Conservation (phyloP, 1,284 basidiomycete species). For the Thecaphora thlaspeos region DNA sequence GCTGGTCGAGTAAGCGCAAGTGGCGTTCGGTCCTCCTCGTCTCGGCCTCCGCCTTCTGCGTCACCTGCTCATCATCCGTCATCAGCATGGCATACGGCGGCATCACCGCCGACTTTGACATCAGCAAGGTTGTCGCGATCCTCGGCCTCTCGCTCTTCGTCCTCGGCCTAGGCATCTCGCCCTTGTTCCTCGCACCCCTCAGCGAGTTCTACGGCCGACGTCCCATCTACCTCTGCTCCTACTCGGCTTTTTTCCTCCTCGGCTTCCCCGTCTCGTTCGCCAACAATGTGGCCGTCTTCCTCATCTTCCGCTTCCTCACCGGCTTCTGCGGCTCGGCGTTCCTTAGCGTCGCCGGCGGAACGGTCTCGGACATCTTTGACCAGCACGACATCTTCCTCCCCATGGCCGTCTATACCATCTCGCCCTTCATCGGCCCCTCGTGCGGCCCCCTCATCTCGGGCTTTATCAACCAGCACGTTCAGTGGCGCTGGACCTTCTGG, state of each 20-base stretch:
- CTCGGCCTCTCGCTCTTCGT: constrained; percentile 71
- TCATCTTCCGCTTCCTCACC: constrained; percentile 53
- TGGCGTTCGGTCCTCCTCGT: constrained; percentile 25
- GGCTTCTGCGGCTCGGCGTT: constrained; percentile 54
- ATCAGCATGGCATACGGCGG: constrained; percentile 49
- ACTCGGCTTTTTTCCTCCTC: constrained; percentile 32
- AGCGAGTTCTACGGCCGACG: constrained; percentile 64
- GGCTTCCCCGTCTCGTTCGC: constrained; percentile 43
- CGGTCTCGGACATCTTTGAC: constrained; percentile 44
- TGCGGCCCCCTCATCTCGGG: constrained; percentile 37
- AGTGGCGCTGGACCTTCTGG: constrained; percentile 58
- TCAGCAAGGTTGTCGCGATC: constrained; percentile 70
- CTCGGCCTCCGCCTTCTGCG: constrained; percentile 29
- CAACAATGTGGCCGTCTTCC: constrained; percentile 50
- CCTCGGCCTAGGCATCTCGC: constrained; percentile 58
- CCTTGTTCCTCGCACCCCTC: constrained; percentile 62
- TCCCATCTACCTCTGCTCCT: constrained; percentile 44
- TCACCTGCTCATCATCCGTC: constrained; percentile 41
- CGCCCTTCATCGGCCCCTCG: constrained; percentile 49
- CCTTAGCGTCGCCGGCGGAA: constrained; percentile 45
- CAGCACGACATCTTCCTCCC: constrained; percentile 50
- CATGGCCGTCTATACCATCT: constrained; percentile 57
- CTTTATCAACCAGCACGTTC: constrained; percentile 49
- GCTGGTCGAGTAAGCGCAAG: constrained; percentile 23
- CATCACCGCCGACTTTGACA: constrained; percentile 64